These are phyloP conservation scores for Mycena chlorophos DNA, from an alignment of 768 basidiomycete species.

Conservation along the genomic window DNA sequence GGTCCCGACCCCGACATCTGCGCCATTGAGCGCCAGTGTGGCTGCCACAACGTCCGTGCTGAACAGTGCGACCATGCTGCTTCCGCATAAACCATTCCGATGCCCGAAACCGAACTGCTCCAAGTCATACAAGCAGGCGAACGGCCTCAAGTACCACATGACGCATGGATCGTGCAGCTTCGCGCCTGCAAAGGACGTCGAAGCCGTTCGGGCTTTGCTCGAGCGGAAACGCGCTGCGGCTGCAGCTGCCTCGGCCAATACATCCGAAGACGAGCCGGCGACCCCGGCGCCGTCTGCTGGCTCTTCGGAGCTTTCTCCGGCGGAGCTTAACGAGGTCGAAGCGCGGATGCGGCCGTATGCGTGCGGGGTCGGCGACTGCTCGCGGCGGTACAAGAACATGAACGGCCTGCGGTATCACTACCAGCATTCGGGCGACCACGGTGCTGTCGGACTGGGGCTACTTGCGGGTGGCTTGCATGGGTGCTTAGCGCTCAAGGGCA, in stretches of 20 bases:
- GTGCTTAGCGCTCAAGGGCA: conserved; percentile 39
- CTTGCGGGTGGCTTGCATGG: conserved; percentile 75
- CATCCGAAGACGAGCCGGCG: not conserved
- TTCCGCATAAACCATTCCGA: conserved; percentile 76
- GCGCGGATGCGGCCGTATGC: conserved; percentile 80
- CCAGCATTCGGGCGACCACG: conserved; percentile 94
- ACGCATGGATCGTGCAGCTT: conserved; percentile 93
- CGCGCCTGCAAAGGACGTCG: conserved; percentile 82
- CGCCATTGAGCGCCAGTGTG: conserved; percentile 18
- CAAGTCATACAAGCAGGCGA: conserved; percentile 95
- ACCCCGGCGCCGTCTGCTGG: not conserved
- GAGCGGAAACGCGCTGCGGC: conserved; percentile 46
- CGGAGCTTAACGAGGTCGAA: conserved; percentile 41
- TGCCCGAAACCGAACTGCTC: conserved; percentile 96
- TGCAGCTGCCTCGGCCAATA: conserved; percentile 13
- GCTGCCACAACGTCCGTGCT: conserved; percentile 21
- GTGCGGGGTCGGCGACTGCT: conserved; percentile 84
- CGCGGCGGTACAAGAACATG: conserved; percentile 96
- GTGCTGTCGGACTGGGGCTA: conserved; percentile 81
- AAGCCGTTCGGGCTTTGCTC: conserved; percentile 72
- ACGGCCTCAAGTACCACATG: conserved; percentile 93
- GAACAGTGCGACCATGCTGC: conserved; percentile 24
- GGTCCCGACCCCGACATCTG: conserved; percentile 24
- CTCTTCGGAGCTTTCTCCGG: conserved; percentile 11
- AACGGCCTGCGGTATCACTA: conserved; percentile 96